Percentiles rank a stretch among this genome's conserved stretches.
Conservation (phyloP, 306 rosid species). For the Vigna reflexopilosa region DNA sequence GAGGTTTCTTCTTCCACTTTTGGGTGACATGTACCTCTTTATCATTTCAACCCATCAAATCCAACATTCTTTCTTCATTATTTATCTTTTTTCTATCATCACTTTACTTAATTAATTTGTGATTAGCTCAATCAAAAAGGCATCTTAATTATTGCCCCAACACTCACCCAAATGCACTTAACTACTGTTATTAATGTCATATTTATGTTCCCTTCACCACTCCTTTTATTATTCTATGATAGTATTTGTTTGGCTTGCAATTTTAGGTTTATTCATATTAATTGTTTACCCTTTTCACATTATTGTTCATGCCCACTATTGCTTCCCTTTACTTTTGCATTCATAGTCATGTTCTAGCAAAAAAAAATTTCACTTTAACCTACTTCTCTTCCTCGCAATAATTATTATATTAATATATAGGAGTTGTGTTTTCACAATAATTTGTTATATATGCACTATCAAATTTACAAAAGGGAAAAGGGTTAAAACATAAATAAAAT, state of each 20-base stretch:
- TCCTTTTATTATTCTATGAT: not conserved
- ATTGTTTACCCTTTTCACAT: slow-evolving; percentile 33
- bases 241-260: not conserved
- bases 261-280: slow-evolving; percentile 40
- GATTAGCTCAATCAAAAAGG: slow-evolving; percentile 29
- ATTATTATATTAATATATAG: not conserved
- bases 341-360: slow-evolving; percentile 24
- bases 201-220: slow-evolving; percentile 6
- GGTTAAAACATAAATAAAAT: not conserved
- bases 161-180: slow-evolving; percentile 21
- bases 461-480: too few species aligned
- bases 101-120: slow-evolving; percentile 11
- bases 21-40: slow-evolving; percentile 48
- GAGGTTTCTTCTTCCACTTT: slow-evolving; percentile 45
- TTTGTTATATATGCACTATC: too few species aligned
- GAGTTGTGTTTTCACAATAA: too few species aligned
- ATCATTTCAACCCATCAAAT: slow-evolving; percentile 56
- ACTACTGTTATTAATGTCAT: slow-evolving; percentile 38
- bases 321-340: slow-evolving; percentile 40
- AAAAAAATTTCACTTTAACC: slow-evolving; percentile 34
- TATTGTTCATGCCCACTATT: slow-evolving; percentile 30
- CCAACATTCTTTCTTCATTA: slow-evolving; percentile 43
- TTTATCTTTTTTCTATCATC: not conserved
- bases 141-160: slow-evolving; percentile 7
- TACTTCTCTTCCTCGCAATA: slow-evolving; percentile 36